phyloP scores from a whole-genome alignment of 257 asterid species.

The Asclepias syriaca region DNA sequence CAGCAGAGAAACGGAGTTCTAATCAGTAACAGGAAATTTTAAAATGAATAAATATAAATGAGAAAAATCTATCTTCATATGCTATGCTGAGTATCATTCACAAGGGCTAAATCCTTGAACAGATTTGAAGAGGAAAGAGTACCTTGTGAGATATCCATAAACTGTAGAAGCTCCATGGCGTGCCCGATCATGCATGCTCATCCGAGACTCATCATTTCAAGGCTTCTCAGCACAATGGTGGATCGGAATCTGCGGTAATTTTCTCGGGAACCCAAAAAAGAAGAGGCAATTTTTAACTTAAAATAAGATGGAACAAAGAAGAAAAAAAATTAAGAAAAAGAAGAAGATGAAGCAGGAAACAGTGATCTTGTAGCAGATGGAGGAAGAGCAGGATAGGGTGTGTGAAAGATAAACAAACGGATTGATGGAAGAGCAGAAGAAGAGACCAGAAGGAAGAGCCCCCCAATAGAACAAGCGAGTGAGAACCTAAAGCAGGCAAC shows the following conservation, averaged over 20 bases:
- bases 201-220: constrained; percentile 13
- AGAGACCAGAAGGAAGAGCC: constrained; percentile 9
- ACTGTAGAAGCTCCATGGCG: constrained; percentile 24
- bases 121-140: not conserved
- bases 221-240: constrained; percentile 15
- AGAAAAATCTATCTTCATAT: not conserved
- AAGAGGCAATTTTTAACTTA: not conserved
- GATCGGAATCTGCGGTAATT: constrained; percentile 34
- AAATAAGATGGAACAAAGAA: not conserved
- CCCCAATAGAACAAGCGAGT: constrained; percentile 2
- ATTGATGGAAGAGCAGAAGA: not conserved
- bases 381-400: not conserved
- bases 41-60: not conserved
- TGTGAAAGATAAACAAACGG: not conserved
- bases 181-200: constrained; percentile 32
- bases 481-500: constrained; percentile 8
- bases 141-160: constrained; percentile 32
- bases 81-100: not conserved
- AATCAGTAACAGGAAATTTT: constrained; percentile 29
- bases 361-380: not conserved
- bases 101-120: not conserved
- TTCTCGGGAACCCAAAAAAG: constrained; percentile 3
- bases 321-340: too few relatives aligned
- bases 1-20: constrained; percentile 17
- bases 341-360: not conserved